Evolutionary conservation across 495 filamentous ascomycete species (phyloP), one percentile per base, ranked within the genome.

Genomic region (Penicillium fimorum): DNA sequence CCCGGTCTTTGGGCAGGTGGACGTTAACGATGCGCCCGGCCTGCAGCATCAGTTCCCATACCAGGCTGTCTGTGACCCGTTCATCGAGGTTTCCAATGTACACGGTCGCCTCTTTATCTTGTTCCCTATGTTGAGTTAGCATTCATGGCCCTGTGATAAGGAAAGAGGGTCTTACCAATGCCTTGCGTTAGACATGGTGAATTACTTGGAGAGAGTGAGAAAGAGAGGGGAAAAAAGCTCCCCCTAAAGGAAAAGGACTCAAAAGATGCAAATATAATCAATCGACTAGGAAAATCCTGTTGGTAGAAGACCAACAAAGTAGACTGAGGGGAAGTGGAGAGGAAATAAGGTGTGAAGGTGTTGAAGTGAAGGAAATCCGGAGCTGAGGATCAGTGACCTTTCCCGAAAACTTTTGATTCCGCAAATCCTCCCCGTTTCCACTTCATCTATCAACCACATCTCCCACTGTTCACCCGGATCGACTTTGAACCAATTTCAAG

Each of bases 41-140:
- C 77, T 99, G 94, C 38, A 96, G 82, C 92, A 97, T 97, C 62
- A 99, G 82, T 79, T 97, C 94, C 87, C 91, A 96, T 63, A 99
- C 85, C 47, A 97, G 77, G 62, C 87, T 87, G 72, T 97, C 91
- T 50, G 89, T 86, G 51, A 91, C 90, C 66, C 95, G 88, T 75
- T 99, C 94, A 73, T 99, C 94, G 64, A 99, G 88, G 71, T 97
- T 97, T 70, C 94, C 94, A 59, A 97, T 87, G 73, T 99, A 99
- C 70, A 97, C 89, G 17, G 94, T 99, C 47, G 92, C 93, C 75
- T 97, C 94, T 70, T 97, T 97, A 71, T 97, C 92, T 76, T 99
- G 94, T 70, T 97, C 93, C 93, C 93, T 96, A 62, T 55, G 47
- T 7, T 50, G 9, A 25, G 10, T 59, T 47, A 62, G 59, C 57